phyloP scores from a whole-genome alignment of 2,329 filamentous ascomycete species.

The Claviceps fusiformis region DNA sequence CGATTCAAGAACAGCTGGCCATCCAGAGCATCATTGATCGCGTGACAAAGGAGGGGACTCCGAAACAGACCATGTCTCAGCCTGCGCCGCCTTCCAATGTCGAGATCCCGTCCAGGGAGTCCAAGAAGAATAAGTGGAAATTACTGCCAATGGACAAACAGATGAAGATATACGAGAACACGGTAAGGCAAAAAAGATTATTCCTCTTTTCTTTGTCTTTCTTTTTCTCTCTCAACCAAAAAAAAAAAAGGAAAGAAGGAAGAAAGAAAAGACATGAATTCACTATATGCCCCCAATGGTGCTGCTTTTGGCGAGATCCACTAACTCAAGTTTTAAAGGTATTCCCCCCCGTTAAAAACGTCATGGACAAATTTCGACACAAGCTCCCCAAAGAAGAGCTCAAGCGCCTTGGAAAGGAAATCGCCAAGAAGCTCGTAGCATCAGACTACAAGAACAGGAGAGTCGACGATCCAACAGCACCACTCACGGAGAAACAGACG shows the following conservation, averaged over 20 bases:
- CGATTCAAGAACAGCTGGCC: slow-evolving; percentile 50
- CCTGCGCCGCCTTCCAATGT: slow-evolving; percentile 45
- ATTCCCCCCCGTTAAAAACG: slow-evolving; percentile 70
- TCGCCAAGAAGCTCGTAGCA: slow-evolving; percentile 77
- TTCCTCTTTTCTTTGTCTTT: no score
- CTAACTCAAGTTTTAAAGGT: slow-evolving; percentile 36
- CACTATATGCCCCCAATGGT: no score
- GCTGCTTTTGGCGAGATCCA: neutral
- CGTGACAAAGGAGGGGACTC: slow-evolving; percentile 55
- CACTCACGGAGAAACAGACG: slow-evolving; percentile 61
- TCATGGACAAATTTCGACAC: slow-evolving; percentile 75
- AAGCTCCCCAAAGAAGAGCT: slow-evolving; percentile 72
- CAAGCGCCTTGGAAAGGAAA: slow-evolving; percentile 49
- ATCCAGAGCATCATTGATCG: slow-evolving; percentile 78
- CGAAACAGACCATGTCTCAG: slow-evolving; percentile 40
- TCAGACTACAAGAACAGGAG: slow-evolving; percentile 84
- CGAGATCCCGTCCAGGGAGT: slow-evolving; percentile 40
- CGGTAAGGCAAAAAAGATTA: slow-evolving; percentile 40
- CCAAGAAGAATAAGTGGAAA: slow-evolving; percentile 59
- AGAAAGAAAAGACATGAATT: no score
- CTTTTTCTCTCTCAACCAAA: neutral
- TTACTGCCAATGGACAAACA: slow-evolving; percentile 65
- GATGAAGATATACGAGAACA: slow-evolving; percentile 90
- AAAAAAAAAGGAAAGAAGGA: neutral
- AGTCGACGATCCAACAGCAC: slow-evolving; percentile 63